phyloP scores from a whole-genome alignment of 2,329 filamentous ascomycete genomes.

The Zymoseptoria pseudotritici region DNA sequence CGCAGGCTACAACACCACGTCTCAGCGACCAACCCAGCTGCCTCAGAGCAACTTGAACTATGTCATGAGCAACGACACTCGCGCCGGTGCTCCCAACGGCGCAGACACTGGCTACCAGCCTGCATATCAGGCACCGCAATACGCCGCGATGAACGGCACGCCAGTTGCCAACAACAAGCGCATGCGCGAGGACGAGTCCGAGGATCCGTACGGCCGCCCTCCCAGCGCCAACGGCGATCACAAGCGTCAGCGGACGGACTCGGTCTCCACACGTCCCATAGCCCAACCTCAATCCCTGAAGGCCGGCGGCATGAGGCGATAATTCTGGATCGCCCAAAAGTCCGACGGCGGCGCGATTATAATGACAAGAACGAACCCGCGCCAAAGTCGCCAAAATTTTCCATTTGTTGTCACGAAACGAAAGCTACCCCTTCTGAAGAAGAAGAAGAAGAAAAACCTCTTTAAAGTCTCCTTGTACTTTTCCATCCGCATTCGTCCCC shows the following conservation, averaged over 20 bases:
- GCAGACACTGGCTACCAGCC: conserved; percentile 57
- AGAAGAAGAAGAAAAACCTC: background rate
- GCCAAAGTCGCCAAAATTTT: conserved; percentile 8
- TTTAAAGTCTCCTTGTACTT: conserved; percentile 7
- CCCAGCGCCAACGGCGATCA: conserved; percentile 55
- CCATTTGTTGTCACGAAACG: conserved; percentile 3
- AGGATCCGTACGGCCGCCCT: conserved; percentile 59
- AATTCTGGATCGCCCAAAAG: conserved; percentile 10
- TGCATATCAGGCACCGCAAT: conserved; percentile 48
- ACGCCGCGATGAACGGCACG: conserved; percentile 59
- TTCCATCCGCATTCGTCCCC: conserved; percentile 14
- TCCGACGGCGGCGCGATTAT: conserved; percentile 10
- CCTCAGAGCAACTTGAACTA: conserved; percentile 80
- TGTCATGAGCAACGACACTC: conserved; percentile 67
- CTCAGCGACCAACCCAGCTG: conserved; percentile 59
- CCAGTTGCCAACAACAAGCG: conserved; percentile 50
- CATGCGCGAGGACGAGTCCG: conserved; percentile 56
- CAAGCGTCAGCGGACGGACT: conserved; percentile 69
- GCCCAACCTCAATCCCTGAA: conserved; percentile 28
- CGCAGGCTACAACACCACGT: conserved; percentile 64
- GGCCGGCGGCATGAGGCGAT: conserved; percentile 24
- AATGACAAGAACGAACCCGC: background rate
- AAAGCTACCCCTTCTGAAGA: background rate
- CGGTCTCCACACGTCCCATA: conserved; percentile 22
- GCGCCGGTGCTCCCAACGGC: conserved; percentile 47